phyloP scores from a whole-genome alignment of 2,329 filamentous ascomycete genomes.

The Colletotrichum zoysiae region DNA sequence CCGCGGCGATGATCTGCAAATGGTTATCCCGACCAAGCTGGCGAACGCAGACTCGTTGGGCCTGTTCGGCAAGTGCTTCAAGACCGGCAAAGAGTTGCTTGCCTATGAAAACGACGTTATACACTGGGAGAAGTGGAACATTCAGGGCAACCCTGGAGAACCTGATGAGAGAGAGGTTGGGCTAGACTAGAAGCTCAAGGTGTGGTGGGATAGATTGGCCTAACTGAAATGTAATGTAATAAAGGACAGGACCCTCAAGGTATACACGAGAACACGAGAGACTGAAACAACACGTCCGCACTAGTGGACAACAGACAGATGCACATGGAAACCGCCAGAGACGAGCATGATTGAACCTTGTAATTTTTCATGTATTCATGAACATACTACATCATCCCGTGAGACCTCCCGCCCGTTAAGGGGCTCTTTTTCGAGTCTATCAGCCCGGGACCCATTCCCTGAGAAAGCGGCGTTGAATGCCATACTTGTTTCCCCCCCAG shows the following conservation, averaged over 20 bases:
- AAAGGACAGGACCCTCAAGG: too few species aligned
- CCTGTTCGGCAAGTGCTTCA: neutral
- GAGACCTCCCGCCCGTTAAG: conserved; percentile 43
- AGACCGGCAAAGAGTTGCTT: neutral
- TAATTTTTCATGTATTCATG: conserved; percentile 39
- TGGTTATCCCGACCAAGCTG: neutral
- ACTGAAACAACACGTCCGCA: neutral
- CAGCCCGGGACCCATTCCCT: conserved; percentile 35
- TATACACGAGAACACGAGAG: neutral
- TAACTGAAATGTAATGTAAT: too few species aligned
- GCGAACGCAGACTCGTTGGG: neutral
- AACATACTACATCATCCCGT: conserved; percentile 33
- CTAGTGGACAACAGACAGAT: neutral
- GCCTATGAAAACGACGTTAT: neutral
- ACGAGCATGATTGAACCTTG: conserved; percentile 15
- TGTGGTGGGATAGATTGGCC: too few species aligned
- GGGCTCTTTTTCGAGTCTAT: conserved; percentile 41
- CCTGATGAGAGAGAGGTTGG: too few species aligned
- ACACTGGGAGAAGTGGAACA: neutral
- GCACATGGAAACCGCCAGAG: neutral
- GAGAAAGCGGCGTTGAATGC: conserved; percentile 44
- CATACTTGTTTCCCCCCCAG: conserved; percentile 40
- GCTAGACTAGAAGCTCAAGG: too few species aligned
- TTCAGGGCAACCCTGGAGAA: neutral
- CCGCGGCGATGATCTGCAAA: neutral